These are phyloP conservation scores for Pythium periplocum DNA, from an alignment of 352 stramenopile genomes.

Conservation along the genomic window DNA sequence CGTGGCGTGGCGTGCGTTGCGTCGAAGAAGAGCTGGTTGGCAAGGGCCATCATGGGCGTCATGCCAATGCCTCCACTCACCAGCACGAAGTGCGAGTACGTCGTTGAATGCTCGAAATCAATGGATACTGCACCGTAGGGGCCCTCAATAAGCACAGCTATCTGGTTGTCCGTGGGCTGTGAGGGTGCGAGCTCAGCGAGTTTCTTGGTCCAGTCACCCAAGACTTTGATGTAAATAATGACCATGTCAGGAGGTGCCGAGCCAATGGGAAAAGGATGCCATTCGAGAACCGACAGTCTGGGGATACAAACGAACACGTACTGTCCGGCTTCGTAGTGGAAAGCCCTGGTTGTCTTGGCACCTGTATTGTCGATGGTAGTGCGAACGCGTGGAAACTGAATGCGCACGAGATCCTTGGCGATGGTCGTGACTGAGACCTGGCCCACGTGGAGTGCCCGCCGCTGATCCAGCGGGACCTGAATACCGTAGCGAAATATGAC, in stretches of 20 bases:
- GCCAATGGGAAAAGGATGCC: slow-evolving; percentile 89
- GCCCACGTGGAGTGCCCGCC: slow-evolving; percentile 14
- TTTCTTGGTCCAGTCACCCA: slow-evolving; percentile 62
- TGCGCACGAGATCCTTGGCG: slow-evolving; percentile 28
- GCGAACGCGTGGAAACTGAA: slow-evolving; percentile 39
- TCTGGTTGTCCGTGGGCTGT: slow-evolving; percentile 5
- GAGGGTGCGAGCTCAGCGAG: slow-evolving; percentile 29
- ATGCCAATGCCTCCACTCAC: slow-evolving; percentile 44
- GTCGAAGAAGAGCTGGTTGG: slow-evolving; percentile 37
- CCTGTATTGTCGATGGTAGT: slow-evolving; percentile 17
- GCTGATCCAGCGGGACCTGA: slow-evolving; percentile 19
- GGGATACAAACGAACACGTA: slow-evolving; percentile 86
- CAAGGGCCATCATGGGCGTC: slow-evolving; percentile 44
- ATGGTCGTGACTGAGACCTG: slow-evolving; percentile 7
- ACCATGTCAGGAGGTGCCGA: slow-evolving; percentile 59
- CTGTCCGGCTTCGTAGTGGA: slow-evolving; percentile 31
- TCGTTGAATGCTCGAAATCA: slow-evolving; percentile 27
- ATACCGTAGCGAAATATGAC: slow-evolving; percentile 33
- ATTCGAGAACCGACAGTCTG: slow-evolving; percentile 54
- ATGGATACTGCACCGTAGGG: slow-evolving; percentile 39
- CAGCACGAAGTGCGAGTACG: slow-evolving; percentile 50
- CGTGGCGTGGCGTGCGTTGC: slow-evolving; percentile 1
- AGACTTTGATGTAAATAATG: slow-evolving; percentile 55
- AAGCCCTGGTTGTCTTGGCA: neutral
- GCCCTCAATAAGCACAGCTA: slow-evolving; percentile 41